These are phyloP conservation scores for Lodderomyces orthopsilosis DNA, from an alignment of 1,139 yeast species.

Conservation along the genomic window DNA sequence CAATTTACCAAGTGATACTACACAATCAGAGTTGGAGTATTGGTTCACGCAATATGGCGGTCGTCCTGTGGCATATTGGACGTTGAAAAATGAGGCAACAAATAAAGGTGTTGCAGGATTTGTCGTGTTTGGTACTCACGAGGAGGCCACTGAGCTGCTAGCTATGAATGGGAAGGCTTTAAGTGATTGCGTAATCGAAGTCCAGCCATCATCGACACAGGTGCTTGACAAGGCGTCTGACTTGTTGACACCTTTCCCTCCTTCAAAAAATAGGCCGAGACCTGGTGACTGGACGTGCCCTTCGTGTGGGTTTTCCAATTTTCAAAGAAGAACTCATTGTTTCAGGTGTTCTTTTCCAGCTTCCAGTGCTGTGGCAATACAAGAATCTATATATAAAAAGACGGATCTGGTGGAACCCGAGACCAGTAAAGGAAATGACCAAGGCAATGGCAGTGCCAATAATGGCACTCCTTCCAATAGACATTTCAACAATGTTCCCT, in stretches of 20 bases:
- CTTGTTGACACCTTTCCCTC: constrained; percentile 79
- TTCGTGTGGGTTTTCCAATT: constrained; percentile 91
- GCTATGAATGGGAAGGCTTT: constrained; percentile 76
- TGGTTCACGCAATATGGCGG: constrained; percentile 91
- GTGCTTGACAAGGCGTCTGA: constrained; percentile 82
- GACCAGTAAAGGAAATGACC: neutral
- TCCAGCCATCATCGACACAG: constrained; percentile 78
- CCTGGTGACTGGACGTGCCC: constrained; percentile 99
- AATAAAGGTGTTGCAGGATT: constrained; percentile 59
- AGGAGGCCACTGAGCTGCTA: constrained; percentile 77
- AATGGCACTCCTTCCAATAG: constrained; percentile 7
- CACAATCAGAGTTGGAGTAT: constrained; percentile 85
- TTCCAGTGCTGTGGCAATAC: constrained; percentile 65
- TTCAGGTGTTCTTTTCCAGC: constrained; percentile 91
- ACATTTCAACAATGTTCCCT: constrained; percentile 55
- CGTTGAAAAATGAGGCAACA: constrained; percentile 56
- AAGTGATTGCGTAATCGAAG: constrained; percentile 74
- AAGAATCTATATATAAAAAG: constrained; percentile 35
- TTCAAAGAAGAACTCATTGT: constrained; percentile 92
- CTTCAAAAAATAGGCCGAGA: constrained; percentile 85
- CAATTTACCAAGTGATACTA: constrained; percentile 79
- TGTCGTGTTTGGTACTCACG: constrained; percentile 81
- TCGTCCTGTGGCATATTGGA: constrained; percentile 88
- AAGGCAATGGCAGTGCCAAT: constrained; percentile 1
- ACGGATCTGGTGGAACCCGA: neutral